Conservation (phyloP, 345 rosid species). For the Citropsis articulata region DNA sequence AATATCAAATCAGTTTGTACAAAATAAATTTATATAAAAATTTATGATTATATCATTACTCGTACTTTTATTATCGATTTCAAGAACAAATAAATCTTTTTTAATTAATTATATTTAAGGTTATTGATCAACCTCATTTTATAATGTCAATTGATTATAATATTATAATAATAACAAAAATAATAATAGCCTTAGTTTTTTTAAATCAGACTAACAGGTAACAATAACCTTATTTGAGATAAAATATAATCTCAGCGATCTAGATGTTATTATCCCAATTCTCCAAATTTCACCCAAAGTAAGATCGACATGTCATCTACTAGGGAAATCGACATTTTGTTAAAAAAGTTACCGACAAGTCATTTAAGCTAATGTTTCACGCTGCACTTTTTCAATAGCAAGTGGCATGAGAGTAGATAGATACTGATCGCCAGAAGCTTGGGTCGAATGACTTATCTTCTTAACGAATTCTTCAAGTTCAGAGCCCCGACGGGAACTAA, state of each 20-base stretch:
- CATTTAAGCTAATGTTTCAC: background rate
- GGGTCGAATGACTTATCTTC: background rate
- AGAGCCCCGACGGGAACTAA: background rate
- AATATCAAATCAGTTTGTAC: no score
- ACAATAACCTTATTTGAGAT: background rate
- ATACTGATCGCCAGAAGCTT: background rate
- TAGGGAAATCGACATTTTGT: background rate
- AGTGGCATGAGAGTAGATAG: constrained; percentile 4
- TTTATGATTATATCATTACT: no score
- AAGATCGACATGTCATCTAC: no score
- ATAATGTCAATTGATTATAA: no score
- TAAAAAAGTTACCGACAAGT: background rate
- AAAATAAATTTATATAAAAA: no score
- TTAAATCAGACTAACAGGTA: accelerated
- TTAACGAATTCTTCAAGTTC: background rate
- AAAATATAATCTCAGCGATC: background rate
- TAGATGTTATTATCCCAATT: background rate
- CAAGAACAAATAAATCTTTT: no score
- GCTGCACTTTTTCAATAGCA: constrained; percentile 3
- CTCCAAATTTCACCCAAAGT: background rate
- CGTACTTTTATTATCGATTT: no score
- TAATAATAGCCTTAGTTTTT: no score
- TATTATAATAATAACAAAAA: no score
- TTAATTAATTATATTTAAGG: no score
- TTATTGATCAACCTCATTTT: no score